phyloP scores from a whole-genome alignment of 1,284 basidiomycete genomes.

The Gymnopus androsaceus region DNA sequence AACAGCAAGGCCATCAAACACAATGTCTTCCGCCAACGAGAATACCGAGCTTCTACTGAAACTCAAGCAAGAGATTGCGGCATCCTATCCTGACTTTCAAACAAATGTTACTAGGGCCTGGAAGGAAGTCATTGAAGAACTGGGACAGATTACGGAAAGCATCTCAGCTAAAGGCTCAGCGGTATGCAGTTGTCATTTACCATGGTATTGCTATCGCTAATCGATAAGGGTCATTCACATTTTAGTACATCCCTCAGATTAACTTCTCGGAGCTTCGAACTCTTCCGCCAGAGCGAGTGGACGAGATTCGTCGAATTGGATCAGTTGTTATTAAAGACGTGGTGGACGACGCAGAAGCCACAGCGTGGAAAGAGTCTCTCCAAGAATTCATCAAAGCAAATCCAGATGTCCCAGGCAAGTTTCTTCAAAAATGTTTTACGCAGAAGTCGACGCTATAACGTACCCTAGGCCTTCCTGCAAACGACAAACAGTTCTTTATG shows the following conservation, averaged over 20 bases:
- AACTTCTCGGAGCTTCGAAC: slow-evolving; percentile 54
- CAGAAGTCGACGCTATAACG: neutral
- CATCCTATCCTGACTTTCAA: slow-evolving; percentile 53
- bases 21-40: slow-evolving; percentile 1
- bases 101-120: slow-evolving; percentile 52
- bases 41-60: slow-evolving; percentile 6
- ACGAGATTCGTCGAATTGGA: slow-evolving; percentile 56
- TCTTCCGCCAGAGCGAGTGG: slow-evolving; percentile 47
- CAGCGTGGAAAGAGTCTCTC: slow-evolving; percentile 57
- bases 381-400: slow-evolving; percentile 60
- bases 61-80: slow-evolving; percentile 54
- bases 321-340: slow-evolving; percentile 65
- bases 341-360: slow-evolving; percentile 56
- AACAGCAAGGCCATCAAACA: neutral
- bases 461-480: slow-evolving; percentile 8
- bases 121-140: slow-evolving; percentile 55
- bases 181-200: slow-evolving; percentile 47
- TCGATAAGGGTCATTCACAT: neutral
- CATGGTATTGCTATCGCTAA: neutral
- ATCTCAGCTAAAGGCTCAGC: slow-evolving; percentile 50
- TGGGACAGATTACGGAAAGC: slow-evolving; percentile 44
- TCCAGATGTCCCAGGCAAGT: slow-evolving; percentile 52
- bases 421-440: neutral
- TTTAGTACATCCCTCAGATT: slow-evolving; percentile 58
- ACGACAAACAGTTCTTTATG: slow-evolving; percentile 11